Evolutionary conservation across 371 early-diverging fungal genomes (phyloP).

Genomic region (Mortierella sp.): DNA sequence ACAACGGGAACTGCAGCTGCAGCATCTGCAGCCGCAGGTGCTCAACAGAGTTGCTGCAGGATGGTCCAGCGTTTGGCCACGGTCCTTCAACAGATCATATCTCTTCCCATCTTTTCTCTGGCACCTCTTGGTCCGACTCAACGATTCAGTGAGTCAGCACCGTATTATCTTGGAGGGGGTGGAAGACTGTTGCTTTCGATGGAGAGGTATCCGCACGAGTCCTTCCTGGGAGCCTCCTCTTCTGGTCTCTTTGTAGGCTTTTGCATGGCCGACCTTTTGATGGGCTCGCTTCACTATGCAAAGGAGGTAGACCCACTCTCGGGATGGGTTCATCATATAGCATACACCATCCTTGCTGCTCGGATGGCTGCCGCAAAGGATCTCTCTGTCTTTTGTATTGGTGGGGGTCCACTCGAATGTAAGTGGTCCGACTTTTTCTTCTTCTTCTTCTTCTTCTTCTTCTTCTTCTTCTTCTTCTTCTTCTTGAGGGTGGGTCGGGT

Average conservation of each 20-base stretch:
- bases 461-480: no score
- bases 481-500: no score
- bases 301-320: conserved; percentile 54
- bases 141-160: not conserved
- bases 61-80: not conserved
- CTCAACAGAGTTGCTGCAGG: not conserved
- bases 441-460: not conserved
- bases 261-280: conserved; percentile 47
- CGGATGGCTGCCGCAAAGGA: not conserved
- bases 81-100: conserved; percentile 2
- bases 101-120: conserved; percentile 12
- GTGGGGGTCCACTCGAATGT: conserved; percentile 15
- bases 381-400: conserved; percentile 9
- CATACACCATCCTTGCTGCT: conserved; percentile 29
- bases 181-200: not conserved
- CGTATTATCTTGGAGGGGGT: no score
- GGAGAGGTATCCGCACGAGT: not conserved
- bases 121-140: not conserved
- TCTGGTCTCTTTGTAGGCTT: conserved; percentile 12
- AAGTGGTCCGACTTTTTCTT: not conserved
- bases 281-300: conserved; percentile 54
- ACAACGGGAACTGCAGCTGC: not conserved
- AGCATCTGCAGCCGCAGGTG: not conserved
- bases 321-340: conserved; percentile 62
- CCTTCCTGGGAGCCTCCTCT: not conserved